Conservation (phyloP, 1,284 basidiomycete species). For the Lentinus polychrous region DNA sequence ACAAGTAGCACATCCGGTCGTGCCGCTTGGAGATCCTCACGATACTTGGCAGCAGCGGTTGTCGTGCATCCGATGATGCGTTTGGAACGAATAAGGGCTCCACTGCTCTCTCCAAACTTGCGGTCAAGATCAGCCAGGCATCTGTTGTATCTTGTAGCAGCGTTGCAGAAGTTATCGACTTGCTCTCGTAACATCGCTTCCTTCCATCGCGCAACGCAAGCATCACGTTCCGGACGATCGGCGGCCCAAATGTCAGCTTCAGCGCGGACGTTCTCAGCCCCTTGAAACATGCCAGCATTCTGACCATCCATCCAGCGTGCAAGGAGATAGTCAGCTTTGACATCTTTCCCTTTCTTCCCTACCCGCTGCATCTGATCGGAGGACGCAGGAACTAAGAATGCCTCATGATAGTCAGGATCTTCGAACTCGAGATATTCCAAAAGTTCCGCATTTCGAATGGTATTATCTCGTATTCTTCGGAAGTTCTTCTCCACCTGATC, state of each 20-base stretch:
- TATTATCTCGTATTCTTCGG: slow-evolving; percentile 21
- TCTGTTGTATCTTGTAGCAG: slow-evolving; percentile 36
- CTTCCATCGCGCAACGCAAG: slow-evolving; percentile 33
- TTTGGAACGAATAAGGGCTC: slow-evolving; percentile 34
- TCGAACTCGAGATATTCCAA: slow-evolving; percentile 15
- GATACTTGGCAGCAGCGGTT: slow-evolving; percentile 58
- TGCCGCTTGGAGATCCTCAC: slow-evolving; percentile 36
- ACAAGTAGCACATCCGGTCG: slow-evolving; percentile 48
- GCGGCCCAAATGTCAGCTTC: slow-evolving; percentile 39
- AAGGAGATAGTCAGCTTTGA: slow-evolving; percentile 36
- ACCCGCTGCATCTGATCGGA: slow-evolving; percentile 37
- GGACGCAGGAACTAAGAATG: slow-evolving; percentile 38
- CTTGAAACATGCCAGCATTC: slow-evolving; percentile 35
- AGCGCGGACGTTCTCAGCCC: slow-evolving; percentile 19
- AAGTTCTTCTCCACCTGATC: slow-evolving; percentile 27
- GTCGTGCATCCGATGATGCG: slow-evolving; percentile 64
- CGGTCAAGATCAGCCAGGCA: slow-evolving; percentile 29
- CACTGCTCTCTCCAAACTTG: slow-evolving; percentile 31
- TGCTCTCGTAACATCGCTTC: slow-evolving; percentile 30
- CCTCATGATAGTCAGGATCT: slow-evolving; percentile 35
- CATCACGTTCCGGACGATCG: slow-evolving; percentile 26
- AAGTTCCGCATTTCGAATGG: slow-evolving; percentile 19
- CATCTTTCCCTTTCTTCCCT: slow-evolving; percentile 29
- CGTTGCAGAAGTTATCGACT: slow-evolving; percentile 29
- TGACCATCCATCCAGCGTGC: slow-evolving; percentile 37